phyloP scores from a whole-genome alignment of 2,329 filamentous ascomycete genomes.

The Pseudovirgaria hyperparasitica region DNA sequence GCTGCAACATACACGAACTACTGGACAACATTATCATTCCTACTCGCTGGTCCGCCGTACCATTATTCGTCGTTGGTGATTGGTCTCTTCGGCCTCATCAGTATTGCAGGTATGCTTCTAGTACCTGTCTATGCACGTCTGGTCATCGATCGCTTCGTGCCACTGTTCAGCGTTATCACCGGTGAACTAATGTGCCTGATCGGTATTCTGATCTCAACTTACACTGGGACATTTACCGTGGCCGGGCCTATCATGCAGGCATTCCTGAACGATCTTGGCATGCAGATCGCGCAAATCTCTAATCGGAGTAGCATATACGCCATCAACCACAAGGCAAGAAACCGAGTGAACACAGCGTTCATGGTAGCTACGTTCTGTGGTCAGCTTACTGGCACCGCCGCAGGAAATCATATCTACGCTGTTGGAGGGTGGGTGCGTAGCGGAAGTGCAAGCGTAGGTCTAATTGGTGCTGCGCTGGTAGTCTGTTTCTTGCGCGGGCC shows the following conservation, averaged over 20 bases:
- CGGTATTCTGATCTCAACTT: slow-evolving; percentile 56
- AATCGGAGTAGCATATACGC: slow-evolving; percentile 59
- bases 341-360: slow-evolving; percentile 69
- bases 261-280: slow-evolving; percentile 55
- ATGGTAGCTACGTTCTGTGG: slow-evolving; percentile 67
- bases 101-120: slow-evolving; percentile 53
- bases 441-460: slow-evolving; percentile 44
- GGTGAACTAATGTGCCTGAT: slow-evolving; percentile 46
- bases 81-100: slow-evolving; percentile 68
- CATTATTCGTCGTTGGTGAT: slow-evolving; percentile 54
- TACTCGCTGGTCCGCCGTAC: slow-evolving; percentile 59
- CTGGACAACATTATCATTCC: slow-evolving; percentile 70
- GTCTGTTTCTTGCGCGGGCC: slow-evolving; percentile 39
- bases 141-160: slow-evolving; percentile 58
- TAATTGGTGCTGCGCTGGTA: slow-evolving; percentile 36
- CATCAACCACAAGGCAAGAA: slow-evolving; percentile 58
- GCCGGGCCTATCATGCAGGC: slow-evolving; percentile 64
- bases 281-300: slow-evolving; percentile 61
- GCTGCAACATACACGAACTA: slow-evolving; percentile 51
- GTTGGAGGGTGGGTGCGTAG: slow-evolving; percentile 42
- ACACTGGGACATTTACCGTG: slow-evolving; percentile 50
- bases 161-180: slow-evolving; percentile 53
- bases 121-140: slow-evolving; percentile 57
- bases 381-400: slow-evolving; percentile 53
- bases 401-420: slow-evolving; percentile 43